Conservation (phyloP, 352 stramenopile genomes). For the Phytophthora multivora region DNA sequence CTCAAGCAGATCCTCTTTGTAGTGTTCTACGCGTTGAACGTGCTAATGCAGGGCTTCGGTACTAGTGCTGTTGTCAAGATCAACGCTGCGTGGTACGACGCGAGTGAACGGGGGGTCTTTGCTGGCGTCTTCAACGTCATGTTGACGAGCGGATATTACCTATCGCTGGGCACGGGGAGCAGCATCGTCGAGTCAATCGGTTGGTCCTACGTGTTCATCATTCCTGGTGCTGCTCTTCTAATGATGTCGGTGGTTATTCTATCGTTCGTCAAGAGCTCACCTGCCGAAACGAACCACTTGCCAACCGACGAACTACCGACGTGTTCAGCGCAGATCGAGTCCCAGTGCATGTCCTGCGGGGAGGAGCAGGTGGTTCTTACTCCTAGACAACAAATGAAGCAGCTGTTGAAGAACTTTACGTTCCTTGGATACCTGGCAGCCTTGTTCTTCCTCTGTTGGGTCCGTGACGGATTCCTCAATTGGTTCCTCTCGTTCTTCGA, state of each 20-base stretch:
- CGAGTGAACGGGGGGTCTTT: conserved; percentile 71
- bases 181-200: conserved; percentile 67
- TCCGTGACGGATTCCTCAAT: conserved; percentile 73
- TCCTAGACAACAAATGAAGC: conserved; percentile 46
- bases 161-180: conserved; percentile 67
- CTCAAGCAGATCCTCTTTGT: conserved; percentile 56
- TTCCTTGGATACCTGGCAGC: conserved; percentile 70
- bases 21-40: conserved; percentile 65
- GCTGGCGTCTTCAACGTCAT: conserved; percentile 81
- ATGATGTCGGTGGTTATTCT: conserved; percentile 62
- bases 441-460: conserved; percentile 78
- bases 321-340: conserved; percentile 19
- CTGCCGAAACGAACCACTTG: conserved; percentile 47
- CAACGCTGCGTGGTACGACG: conserved; percentile 73
- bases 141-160: conserved; percentile 76
- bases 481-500: conserved; percentile 85
- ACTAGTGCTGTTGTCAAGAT: conserved; percentile 88
- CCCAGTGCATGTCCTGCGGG: conserved; percentile 9
- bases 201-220: conserved; percentile 76
- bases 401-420: conserved; percentile 59
- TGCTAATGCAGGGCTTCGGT: conserved; percentile 78
- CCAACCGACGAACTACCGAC: conserved; percentile 32
- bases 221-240: conserved; percentile 55
- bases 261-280: conserved; percentile 61
- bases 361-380: conserved; percentile 13